A percentile compares a stretch with the other conserved stretches of the same genome.
Evolutionary conservation across 139 green algal species (phyloP).

Genomic region (Volvox reticuliferus): DNA sequence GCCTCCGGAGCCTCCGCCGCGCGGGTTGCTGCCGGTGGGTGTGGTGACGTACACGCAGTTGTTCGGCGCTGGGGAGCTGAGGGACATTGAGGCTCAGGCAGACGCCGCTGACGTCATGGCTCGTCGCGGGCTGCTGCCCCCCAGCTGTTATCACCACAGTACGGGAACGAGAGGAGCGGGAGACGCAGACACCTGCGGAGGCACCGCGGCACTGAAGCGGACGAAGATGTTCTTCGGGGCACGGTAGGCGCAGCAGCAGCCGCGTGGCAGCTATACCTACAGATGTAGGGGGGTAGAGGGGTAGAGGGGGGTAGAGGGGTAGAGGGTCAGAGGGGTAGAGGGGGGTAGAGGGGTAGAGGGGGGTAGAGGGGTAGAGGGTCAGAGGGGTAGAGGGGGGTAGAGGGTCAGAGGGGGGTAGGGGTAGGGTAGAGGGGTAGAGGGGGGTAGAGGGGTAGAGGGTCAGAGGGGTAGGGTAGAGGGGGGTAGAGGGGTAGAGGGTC

Average conservation of each 20-base stretch:
- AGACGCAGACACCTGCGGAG: neutral
- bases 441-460: neutral
- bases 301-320: too few relatives aligned
- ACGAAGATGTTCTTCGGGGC: slow-evolving; percentile 87
- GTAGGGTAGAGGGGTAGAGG: too few relatives aligned
- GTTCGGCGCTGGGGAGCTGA: slow-evolving; percentile 58
- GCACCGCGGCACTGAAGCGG: slow-evolving; percentile 59
- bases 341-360: too few relatives aligned
- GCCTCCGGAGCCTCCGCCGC: neutral
- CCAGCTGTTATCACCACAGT: slow-evolving; percentile 69
- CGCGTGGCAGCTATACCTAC: too few relatives aligned
- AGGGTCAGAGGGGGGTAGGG: too few relatives aligned
- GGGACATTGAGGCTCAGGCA: slow-evolving; percentile 58
- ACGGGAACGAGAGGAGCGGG: neutral
- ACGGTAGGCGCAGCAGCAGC: too few relatives aligned
- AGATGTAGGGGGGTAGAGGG: too few relatives aligned
- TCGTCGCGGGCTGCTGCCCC: slow-evolving; percentile 52
- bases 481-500: too few relatives aligned
- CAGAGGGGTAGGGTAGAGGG: too few relatives aligned
- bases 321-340: too few relatives aligned
- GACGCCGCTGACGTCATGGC: slow-evolving; percentile 59
- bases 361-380: too few relatives aligned
- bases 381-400: too few relatives aligned
- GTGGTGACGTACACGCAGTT: slow-evolving; percentile 66
- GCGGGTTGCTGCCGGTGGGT: slow-evolving; percentile 67